Base-by-base conservation (phyloP, 768 basidiomycete species). In the Rhizopogon vinicolor region DNA sequence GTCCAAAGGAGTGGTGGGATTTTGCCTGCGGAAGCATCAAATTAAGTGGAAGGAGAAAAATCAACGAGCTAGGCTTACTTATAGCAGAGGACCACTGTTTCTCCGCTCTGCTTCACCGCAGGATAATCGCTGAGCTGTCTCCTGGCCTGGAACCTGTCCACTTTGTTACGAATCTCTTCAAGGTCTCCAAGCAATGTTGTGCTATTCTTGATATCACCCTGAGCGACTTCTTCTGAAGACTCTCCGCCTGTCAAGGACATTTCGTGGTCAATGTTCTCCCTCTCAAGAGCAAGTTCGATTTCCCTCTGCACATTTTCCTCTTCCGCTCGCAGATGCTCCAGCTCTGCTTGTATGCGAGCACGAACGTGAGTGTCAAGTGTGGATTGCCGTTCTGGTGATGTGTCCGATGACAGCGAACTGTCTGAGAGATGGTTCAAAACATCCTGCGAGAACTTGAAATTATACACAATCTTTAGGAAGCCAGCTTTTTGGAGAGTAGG, bases 221-320 rank as follows among this genome's bases (percentile, higher is more conserved):
- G 78, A 31, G 72, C 62, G 8, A 65, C 58, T 31, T 58, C 73
- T 37, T 69, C 75, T 44, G 66, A 71, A 51, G 74, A 70, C 31
- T 66, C 66, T 12, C 71, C 72, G 37, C 78, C 81, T 14, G 77
- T 76, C 75, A 80, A 77, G 28, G 70, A 68, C 60, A 75, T 78
- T 71, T 93, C 91, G 55, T 80, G 78, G 68, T 93, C 89, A 50
- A 94, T 69, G 71, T 94, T 95, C 74, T 94, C 92, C 74, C 85
- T 87, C 75, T 94, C 89, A 46, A 95, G 75, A 1, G 89, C 90
- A 33, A 68, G 74, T 63, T 90, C 87, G 35, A 95, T 92, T 72
- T 91, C 82, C 45, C 76, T 73, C 42, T 80, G 82, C 10, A 95
- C 85, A 37, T 74, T 67, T 56, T 83, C 82, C 68, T 92, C 91